Evolutionary conservation across 208 protist genomes (phyloP).

Genomic region (Strigomonas culicis): DNA sequence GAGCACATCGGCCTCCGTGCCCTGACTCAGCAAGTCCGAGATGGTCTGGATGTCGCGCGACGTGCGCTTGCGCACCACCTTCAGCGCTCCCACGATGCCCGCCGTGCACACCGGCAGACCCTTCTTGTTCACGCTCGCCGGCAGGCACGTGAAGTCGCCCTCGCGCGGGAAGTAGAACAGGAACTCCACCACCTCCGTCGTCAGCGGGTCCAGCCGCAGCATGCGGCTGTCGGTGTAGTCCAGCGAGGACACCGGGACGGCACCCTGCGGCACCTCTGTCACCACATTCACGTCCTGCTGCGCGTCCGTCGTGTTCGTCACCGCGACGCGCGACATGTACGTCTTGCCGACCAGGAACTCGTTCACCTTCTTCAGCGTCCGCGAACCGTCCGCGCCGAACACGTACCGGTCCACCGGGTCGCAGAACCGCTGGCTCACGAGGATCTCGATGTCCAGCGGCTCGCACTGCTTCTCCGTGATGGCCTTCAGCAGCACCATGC

Average conservation of each 20-base stretch:
- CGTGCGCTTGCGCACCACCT: conserved; percentile 6
- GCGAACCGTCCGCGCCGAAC: conserved; percentile 5
- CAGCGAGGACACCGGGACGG: conserved; percentile 3
- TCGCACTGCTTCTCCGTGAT: conserved; percentile 8
- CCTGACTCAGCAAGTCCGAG: conserved; percentile 14
- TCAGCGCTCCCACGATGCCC: not conserved
- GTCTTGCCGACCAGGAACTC: conserved; percentile 17
- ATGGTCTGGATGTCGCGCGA: conserved; percentile 10
- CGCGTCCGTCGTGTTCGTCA: conserved; percentile 14
- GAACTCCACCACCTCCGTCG: conserved; percentile 8
- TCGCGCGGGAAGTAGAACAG: conserved; percentile 17
- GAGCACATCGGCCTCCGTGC: conserved; percentile 9
- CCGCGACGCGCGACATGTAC: conserved; percentile 12
- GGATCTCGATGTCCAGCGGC: conserved; percentile 9
- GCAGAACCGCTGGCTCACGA: conserved; percentile 15
- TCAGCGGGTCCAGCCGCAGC: conserved; percentile 8
- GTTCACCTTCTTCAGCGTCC: conserved; percentile 15
- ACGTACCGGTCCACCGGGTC: conserved; percentile 15
- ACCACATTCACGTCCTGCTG: conserved; percentile 8
- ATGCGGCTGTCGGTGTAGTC: conserved; percentile 10
- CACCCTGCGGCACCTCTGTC: conserved; percentile 17
- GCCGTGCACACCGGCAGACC: conserved; percentile 8
- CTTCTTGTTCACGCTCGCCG: conserved; percentile 16
- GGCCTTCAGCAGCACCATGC: conserved; percentile 4
- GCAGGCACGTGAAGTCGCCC: conserved; percentile 14